Evolutionary conservation across 306 rosid genomes (phyloP).

Genomic region (Glycyrrhiza uralensis): DNA sequence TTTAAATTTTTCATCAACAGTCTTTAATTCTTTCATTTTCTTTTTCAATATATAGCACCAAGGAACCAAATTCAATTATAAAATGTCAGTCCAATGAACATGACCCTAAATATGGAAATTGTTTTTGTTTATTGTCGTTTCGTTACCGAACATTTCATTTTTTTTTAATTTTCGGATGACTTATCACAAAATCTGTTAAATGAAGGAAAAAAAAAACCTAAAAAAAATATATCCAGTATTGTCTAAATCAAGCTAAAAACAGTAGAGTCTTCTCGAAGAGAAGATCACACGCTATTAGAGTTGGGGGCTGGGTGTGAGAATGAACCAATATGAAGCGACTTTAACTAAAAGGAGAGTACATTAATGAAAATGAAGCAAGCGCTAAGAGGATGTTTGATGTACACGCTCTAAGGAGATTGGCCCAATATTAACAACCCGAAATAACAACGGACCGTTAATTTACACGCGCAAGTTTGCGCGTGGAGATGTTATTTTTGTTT

Average conservation of each 20-base stretch:
- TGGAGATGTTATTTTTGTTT: background rate
- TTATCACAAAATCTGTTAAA: background rate
- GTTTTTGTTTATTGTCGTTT: background rate
- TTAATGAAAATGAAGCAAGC: background rate
- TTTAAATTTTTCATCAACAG: too few species aligned
- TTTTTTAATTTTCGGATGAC: background rate
- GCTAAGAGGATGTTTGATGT: accelerated
- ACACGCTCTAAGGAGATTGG: constrained; percentile 14
- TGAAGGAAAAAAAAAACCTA: background rate
- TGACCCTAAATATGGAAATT: background rate
- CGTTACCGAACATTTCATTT: background rate
- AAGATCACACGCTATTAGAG: too few species aligned
- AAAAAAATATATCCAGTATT: background rate
- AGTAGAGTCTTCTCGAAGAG: background rate
- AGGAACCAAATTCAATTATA: background rate
- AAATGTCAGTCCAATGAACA: constrained; percentile 13
- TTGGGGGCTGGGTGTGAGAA: constrained; percentile 25
- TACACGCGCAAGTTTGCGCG: background rate
- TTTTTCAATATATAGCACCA: background rate
- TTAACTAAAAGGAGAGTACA: background rate
- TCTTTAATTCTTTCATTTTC: background rate
- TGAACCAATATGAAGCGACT: constrained; percentile 25
- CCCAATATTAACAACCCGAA: background rate
- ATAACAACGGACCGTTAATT: background rate
- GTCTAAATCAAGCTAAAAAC: background rate